phyloP scores from a whole-genome alignment of 2,329 filamentous ascomycete species.

The Bipolaris bicolor region DNA sequence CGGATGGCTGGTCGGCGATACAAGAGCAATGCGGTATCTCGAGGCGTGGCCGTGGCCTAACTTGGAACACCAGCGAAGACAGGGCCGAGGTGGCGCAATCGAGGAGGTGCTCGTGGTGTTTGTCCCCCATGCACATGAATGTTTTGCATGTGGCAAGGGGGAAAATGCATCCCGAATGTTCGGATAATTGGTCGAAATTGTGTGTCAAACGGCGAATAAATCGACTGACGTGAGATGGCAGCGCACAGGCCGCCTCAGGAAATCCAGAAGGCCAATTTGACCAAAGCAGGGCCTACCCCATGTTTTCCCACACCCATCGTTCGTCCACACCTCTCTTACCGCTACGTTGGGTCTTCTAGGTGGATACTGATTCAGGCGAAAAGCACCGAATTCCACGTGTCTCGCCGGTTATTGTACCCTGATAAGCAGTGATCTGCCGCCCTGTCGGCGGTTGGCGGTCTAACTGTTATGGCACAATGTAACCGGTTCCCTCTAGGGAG shows the following conservation, averaged over 20 bases:
- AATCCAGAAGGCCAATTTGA: slow-evolving; percentile 7
- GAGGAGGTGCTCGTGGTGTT: neutral
- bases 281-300: slow-evolving; percentile 5
- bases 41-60: slow-evolving; percentile 3
- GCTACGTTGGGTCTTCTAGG: slow-evolving; percentile 27
- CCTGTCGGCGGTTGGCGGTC: neutral
- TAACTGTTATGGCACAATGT: neutral
- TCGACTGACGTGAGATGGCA: neutral
- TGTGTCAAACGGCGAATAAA: neutral
- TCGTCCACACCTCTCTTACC: slow-evolving; percentile 18
- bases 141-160: no score
- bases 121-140: neutral
- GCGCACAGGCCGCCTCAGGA: slow-evolving; percentile 13
- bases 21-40: slow-evolving; percentile 6
- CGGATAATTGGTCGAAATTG: neutral
- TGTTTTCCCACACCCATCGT: slow-evolving; percentile 5
- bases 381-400: slow-evolving; percentile 17
- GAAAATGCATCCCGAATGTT: neutral
- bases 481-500: no score
- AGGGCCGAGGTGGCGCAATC: slow-evolving; percentile 1
- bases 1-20: neutral
- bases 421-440: slow-evolving; percentile 13
- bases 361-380: slow-evolving; percentile 26
- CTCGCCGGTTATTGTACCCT: neutral
- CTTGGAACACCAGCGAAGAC: slow-evolving; percentile 9